These are phyloP conservation scores for Leccinum glutinopallens DNA, from an alignment of 1,284 basidiomycete species.

Conservation along the genomic window DNA sequence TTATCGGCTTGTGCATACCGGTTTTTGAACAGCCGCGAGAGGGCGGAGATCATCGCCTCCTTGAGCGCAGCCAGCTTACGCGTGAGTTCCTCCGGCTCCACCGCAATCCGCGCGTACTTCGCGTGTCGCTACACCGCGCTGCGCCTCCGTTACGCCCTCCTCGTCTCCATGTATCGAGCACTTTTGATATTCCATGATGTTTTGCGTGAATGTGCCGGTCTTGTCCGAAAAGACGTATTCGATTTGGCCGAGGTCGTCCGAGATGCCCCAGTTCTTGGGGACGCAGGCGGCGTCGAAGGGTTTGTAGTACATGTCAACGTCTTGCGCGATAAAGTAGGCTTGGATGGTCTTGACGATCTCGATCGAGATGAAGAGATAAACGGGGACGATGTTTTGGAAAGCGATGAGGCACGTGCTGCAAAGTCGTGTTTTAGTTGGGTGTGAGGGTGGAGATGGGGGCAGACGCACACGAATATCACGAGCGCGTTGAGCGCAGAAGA, in stretches of 20 bases:
- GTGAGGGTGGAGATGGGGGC: neutral
- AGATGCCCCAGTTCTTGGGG: slow-evolving; percentile 98
- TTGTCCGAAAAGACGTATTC: slow-evolving; percentile 99
- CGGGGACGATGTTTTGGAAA: slow-evolving; percentile 98
- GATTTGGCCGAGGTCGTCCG: slow-evolving; percentile 96
- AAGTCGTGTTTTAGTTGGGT: neutral
- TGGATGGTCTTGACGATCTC: slow-evolving; percentile 98
- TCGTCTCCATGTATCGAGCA: slow-evolving; percentile 93
- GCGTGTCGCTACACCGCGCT: slow-evolving; percentile 87
- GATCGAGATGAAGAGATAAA: slow-evolving; percentile 96
- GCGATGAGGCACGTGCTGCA: slow-evolving; percentile 83
- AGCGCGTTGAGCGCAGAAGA: slow-evolving; percentile 76
- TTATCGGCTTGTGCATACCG: slow-evolving; percentile 83
- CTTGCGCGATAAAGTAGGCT: slow-evolving; percentile 97
- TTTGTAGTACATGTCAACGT: slow-evolving; percentile 95
- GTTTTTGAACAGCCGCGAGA: slow-evolving; percentile 86
- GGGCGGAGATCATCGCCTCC: slow-evolving; percentile 74
- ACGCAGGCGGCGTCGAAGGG: slow-evolving; percentile 87
- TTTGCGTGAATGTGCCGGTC: slow-evolving; percentile 95
- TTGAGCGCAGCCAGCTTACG: slow-evolving; percentile 70
- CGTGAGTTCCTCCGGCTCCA: slow-evolving; percentile 72
- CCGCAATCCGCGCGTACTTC: slow-evolving; percentile 65
- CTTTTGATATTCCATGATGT: slow-evolving; percentile 98
- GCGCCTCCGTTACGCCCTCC: slow-evolving; percentile 94
- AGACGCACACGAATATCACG: slow-evolving; percentile 85